Percentiles rank a stretch among this genome's conserved stretches.
phyloP scores from a whole-genome alignment of 1,284 basidiomycete species.

The Cutaneotrichosporon daszewskae region DNA sequence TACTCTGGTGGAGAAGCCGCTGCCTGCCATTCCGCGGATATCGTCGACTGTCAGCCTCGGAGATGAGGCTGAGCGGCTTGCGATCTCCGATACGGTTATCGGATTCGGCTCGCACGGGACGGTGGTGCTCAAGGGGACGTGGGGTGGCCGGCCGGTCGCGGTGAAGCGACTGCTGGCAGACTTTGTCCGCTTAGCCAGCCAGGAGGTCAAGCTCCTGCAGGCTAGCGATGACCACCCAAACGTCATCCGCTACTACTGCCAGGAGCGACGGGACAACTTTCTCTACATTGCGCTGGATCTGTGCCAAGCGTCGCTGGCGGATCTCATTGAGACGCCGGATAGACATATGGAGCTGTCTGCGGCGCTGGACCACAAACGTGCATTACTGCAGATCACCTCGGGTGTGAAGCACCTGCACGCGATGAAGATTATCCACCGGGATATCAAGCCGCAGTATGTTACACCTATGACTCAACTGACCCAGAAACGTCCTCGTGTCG shows the following conservation, averaged over 20 bases:
- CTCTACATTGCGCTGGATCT: conserved; percentile 96
- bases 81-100: conserved; percentile 71
- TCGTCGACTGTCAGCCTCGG: conserved; percentile 28
- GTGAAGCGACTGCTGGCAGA: conserved; percentile 93
- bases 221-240: conserved; percentile 98
- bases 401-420: conserved; percentile 87
- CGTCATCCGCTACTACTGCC: conserved; percentile 94
- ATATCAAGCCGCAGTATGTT: conserved; percentile 83
- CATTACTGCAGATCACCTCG: conserved; percentile 77
- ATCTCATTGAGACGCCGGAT: conserved; percentile 79
- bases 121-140: conserved; percentile 85
- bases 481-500: conserved; percentile 82
- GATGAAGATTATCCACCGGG: conserved; percentile 93
- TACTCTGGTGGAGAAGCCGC: conserved; percentile 35
- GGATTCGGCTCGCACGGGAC: conserved; percentile 96
- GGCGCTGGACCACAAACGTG: conserved; percentile 81
- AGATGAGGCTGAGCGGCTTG: conserved; percentile 47
- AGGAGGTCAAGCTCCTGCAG: conserved; percentile 90
- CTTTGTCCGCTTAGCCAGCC: conserved; percentile 88
- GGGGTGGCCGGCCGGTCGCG: conserved; percentile 92
- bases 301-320: conserved; percentile 89
- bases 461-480: conserved; percentile 6
- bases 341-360: conserved; percentile 56
- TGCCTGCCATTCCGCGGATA: conserved; percentile 38
- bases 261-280: conserved; percentile 88